Percentiles rank a stretch among this genome's conserved stretches.
These are phyloP conservation scores for Paramecium tetraurelia DNA, from an alignment of 73 alveolate genomes.

Conservation along the genomic window DNA sequence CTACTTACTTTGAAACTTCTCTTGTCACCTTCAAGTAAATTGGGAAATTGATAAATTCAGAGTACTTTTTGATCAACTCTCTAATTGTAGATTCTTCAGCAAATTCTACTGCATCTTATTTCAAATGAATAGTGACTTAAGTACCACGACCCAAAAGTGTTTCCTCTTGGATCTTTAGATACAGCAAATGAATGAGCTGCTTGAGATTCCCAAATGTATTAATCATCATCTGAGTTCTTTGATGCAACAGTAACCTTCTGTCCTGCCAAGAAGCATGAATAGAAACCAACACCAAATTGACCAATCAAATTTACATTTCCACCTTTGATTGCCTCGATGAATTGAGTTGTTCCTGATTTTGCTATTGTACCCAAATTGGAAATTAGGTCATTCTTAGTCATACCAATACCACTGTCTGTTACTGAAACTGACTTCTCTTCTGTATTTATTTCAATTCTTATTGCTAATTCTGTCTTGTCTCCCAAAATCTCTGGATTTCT, in stretches of 20 bases:
- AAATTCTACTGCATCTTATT: constrained; percentile 98
- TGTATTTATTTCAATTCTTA: constrained; percentile 92
- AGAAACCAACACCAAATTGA: constrained; percentile 99
- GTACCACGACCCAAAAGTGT: constrained; percentile 98
- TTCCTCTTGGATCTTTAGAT: constrained; percentile 98
- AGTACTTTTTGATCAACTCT: constrained; percentile 93
- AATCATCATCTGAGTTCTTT: constrained; percentile 94
- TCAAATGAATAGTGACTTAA: constrained; percentile 93
- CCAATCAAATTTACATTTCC: constrained; percentile 94
- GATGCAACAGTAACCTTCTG: constrained; percentile 97
- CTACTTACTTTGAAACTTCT: constrained; percentile 90
- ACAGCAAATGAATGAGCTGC: constrained; percentile 98
- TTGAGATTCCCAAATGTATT: constrained; percentile 96
- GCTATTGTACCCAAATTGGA: constrained; percentile 99
- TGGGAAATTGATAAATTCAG: constrained; percentile 98
- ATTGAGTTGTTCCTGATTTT: constrained; percentile 99
- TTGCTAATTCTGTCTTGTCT: constrained; percentile 84
- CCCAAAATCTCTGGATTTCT: constrained; percentile 89
- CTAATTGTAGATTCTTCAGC: constrained; percentile 92
- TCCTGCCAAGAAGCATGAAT: constrained; percentile 98
- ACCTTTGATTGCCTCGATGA: constrained; percentile 96
- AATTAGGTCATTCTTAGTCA: constrained; percentile 97
- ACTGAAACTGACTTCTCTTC: constrained; percentile 92
- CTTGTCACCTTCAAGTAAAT: constrained; percentile 90
- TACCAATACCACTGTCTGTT: constrained; percentile 98